phyloP scores from a whole-genome alignment of 768 basidiomycete species.

The Trametes coccinea region DNA sequence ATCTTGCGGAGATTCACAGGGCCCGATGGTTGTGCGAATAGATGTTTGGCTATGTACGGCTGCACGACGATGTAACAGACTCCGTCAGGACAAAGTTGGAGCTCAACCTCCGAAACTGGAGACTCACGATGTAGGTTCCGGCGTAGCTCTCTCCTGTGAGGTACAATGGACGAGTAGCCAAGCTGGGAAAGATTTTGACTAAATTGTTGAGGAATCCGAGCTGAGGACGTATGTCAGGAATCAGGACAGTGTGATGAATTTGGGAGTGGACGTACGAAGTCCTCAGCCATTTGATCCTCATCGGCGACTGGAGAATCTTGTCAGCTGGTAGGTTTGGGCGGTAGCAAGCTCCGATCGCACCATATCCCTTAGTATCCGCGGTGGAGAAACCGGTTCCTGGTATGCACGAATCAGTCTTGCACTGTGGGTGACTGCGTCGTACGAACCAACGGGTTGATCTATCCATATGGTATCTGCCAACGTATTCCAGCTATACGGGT shows the following conservation, averaged over 20 bases:
- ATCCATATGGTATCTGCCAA: slow-evolving; percentile 69
- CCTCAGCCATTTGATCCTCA: slow-evolving; percentile 64
- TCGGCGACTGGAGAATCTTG: slow-evolving; percentile 43
- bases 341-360: slow-evolving; percentile 34
- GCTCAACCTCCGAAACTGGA: background rate
- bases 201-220: slow-evolving; percentile 70
- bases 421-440: background rate
- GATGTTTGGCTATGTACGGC: slow-evolving; percentile 68
- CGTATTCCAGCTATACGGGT: slow-evolving; percentile 57
- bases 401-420: background rate
- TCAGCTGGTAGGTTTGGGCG: background rate
- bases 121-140: slow-evolving; percentile 63
- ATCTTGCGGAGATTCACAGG: slow-evolving; percentile 68
- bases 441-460: slow-evolving; percentile 60
- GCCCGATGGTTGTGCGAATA: slow-evolving; percentile 58
- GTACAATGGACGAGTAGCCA: slow-evolving; percentile 63
- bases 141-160: slow-evolving; percentile 76
- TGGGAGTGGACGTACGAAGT: slow-evolving; percentile 39
- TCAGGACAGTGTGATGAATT: too few species aligned
- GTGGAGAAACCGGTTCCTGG: slow-evolving; percentile 62
- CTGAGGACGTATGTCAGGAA: slow-evolving; percentile 34
- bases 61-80: slow-evolving; percentile 32
- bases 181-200: slow-evolving; percentile 69
- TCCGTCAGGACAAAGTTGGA: too few species aligned
- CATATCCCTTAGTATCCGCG: slow-evolving; percentile 56